Evolutionary conservation across 345 rosid species (phyloP), one percentile per base, ranked within the genome.

Genomic region (Aquilaria yunnanensis): DNA sequence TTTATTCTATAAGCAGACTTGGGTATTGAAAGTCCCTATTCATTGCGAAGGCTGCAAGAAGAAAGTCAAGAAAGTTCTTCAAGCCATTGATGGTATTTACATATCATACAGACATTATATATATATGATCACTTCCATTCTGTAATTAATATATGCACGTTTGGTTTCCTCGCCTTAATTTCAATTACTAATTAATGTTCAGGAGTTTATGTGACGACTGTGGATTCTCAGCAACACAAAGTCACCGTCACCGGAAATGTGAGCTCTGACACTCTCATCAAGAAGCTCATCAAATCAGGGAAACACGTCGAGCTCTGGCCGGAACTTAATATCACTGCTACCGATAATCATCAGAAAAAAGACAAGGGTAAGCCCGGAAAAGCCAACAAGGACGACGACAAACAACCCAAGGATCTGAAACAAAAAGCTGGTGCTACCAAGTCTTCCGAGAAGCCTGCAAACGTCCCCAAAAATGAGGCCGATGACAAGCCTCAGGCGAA

Each of bases 1-100:
- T 74, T 56, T 56, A 13, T 37, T 73, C 23, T 23, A 23, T 23
- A 23, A 23, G 23, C 23, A 83, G 96, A 88, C 85, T 58, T 88
- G 89, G 89, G 74, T 66, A 14, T 54, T 88, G 70, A 88, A 69
- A 73, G 92, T 85, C 46, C 75, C 74, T 52, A 81, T 88, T 65
- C 92, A 88, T 74, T 88, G 92, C 33, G 77, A 83, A 71, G 92
- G 96, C 62, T 88, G 96, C 83, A 80, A 75, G 79, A 83, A 77
- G 70, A 80, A 88, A 71, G 92, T 88, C 69, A 85, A 68, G 77
- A 86, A 77, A 74, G 64, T 83, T 68, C 89, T 88, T 58, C 85
- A 85, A 46, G 71, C 65, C 68, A 75, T 85, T 30, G 88, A 88
- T 6, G 96, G 96, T 85, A 76, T 29, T 8, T 58, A 43, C 29